Evolutionary conservation across 2,329 filamentous ascomycete genomes (phyloP), one percentile per base, ranked within the genome.

Genomic region (Pyrenochaeta sp.): DNA sequence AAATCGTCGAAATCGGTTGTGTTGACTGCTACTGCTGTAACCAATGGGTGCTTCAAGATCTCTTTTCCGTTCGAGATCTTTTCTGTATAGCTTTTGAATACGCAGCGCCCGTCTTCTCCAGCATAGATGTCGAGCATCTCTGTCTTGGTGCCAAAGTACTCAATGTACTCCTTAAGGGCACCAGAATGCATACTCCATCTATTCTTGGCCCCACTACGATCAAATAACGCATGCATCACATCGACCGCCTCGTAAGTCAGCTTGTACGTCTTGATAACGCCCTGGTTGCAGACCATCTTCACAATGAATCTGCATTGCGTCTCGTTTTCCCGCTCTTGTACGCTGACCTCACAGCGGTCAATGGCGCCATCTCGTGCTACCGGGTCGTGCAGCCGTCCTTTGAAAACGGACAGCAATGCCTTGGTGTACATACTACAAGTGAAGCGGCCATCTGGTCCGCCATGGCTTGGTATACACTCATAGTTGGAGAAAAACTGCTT

Each of bases 51-150:
- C 71, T 91, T 92, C 39, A 93, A 76, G 14, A 92, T 86, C 65
- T 90, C 90, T 76, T 85, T 87, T 7, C 88, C 87, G 63, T 87
- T 88, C 50, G 87, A 83, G 7, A 89, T 86, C 76, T 91, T 93
- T 72, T 93, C 90, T 0, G 90, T 92, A 67, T 90, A 93, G 69
- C 90, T 92, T 21, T 90, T 91, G 65, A 94, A 91, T 51, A 90
- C 90, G 14, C 90, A 83, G 54, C 84, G 83, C 9, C 79, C 87
- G 41, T 89, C 85, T 47, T 90, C 86, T 7, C 71, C 66, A 11
- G 88, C 87, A 67, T 90, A 89, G 58, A 94, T 88, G 63, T 93
- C 90, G 2, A 94, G 82, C 61, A 92, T 88, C 72, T 94, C 90
- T 29, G 91, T 91, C 4, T 89, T 90, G 1, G 89, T 88, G 0